Evolutionary conservation across 768 basidiomycete genomes (phyloP), one percentile per base, ranked within the genome.

Genomic region (Calocybe cyanea): DNA sequence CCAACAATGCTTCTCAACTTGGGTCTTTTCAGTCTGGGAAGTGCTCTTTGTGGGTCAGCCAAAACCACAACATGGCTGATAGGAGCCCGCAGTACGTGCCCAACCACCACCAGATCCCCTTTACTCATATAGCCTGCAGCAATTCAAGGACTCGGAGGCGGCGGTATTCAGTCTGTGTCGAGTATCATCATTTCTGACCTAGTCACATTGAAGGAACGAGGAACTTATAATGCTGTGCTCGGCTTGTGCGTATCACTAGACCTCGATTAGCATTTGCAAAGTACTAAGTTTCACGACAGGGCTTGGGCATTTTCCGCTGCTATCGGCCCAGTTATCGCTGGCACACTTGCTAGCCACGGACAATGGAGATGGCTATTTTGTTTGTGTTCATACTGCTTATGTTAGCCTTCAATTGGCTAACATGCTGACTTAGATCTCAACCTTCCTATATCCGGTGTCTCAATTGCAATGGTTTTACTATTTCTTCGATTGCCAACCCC

Each of bases 131-230:
- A n/a, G n/a, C n/a, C n/a, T n/a, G n/a, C n/a, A 70, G 70, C 63
- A 10, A 42, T 72, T 23, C 70, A 71, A 51, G 71, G 70, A 2
- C 45, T 69, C 1, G 73, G 72, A 4, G 66, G 62, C 6, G 75
- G 75, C 1, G 65, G 63, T 1, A 66, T 74, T 13, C 50, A 64
- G 19, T 57, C 68, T 7, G 48, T 70, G 7, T 57, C 62, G 1
- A 65, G 67, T 6, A 75, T 78, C 32, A 60, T 78, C 34, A 41
- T 75, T 4, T 58, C 65, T 13, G 77, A 80, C 48, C 54, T 80
- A 2, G 71, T 78, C 10, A 64, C 73, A 2, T 60, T 80, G 7
- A 35, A 57, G 10, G 72, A 76, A 35, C 66, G 77, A 6, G 77
- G 77, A 2, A 28, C 49, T 1, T 72, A 65, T 48, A 51, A 57